Base-by-base conservation (phyloP, 2,329 filamentous ascomycete species). In the Penicillium italicum region DNA sequence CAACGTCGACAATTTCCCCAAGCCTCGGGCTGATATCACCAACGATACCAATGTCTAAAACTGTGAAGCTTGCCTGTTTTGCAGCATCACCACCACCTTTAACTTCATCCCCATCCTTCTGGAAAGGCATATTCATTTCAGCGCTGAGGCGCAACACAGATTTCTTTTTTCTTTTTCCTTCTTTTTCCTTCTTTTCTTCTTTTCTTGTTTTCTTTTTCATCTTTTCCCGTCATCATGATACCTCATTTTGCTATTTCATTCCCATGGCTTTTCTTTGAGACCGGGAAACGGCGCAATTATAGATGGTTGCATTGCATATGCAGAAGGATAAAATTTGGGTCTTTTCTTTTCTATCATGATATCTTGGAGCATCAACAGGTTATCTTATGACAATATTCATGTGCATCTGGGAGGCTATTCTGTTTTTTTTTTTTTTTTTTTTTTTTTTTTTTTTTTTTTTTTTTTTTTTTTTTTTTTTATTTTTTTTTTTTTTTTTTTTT, bases 331-430 rank as follows among this genome's bases (percentile, higher is more conserved):
- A 58, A 61, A 58, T 41, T 54, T 53, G 62, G 63, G 62, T 58
- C 48, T 58, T 41, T 62, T 50, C 55, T 46, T 60, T 50, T 34
- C 44, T 47, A 61, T 56, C 55, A 60, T 65, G 9, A 57, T 54
- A 51, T 62, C 53, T 48, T 62, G 63, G 62, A 64, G 65, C 66
- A 69, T 69, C 61, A 60, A 65, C 61, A 56, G 62, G 63, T 62
- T 62, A 62, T 62, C 62, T 67, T 54, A 63, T 62, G 64, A 64
- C 55, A 56, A 66, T 63, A 67, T 57, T 66, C 63, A 69, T 69
- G 50, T 57, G 70, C 70, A 72, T 72, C 65, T 70, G 68, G 69
- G 70, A 68, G 70, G 70, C 50, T 66, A 51, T 65, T 64, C 66
- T 62, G 7, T 55, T 22, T n/a, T n/a, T n/a, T n/a, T n/a, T n/a